Conservation (phyloP, 306 rosid genomes). For the Malus sieversii region DNA sequence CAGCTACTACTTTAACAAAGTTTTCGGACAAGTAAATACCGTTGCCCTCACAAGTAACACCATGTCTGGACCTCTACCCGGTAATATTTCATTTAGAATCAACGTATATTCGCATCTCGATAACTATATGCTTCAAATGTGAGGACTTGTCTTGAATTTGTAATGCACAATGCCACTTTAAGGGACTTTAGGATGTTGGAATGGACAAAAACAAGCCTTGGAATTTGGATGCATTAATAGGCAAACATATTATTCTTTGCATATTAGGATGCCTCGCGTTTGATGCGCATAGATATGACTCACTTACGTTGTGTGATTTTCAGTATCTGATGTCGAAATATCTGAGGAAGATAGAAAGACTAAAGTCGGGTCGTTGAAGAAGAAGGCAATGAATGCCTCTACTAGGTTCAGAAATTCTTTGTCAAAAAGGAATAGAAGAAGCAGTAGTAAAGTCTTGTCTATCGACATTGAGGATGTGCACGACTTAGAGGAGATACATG, state of each 20-base stretch:
- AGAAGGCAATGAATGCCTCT: constrained; percentile 62
- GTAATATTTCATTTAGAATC: constrained; percentile 3
- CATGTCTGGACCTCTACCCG: constrained; percentile 41
- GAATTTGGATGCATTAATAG: neutral
- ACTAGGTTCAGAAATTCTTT: constrained; percentile 53
- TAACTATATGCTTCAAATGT: neutral
- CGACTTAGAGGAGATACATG: constrained; percentile 59
- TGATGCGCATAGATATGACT: neutral
- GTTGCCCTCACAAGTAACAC: neutral
- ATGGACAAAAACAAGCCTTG: neutral
- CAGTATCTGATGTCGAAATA: constrained; percentile 22
- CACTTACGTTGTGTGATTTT: neutral
- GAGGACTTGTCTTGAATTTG: neutral
- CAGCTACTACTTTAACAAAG: neutral
- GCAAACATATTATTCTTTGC: neutral
- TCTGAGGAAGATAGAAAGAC: constrained; percentile 41
- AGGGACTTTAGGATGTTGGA: neutral
- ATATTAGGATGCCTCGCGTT: neutral
- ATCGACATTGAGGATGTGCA: constrained; percentile 74
- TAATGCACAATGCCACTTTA: neutral
- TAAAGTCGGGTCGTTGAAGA: constrained; percentile 41
- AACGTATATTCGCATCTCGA: neutral
- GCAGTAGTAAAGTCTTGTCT: constrained; percentile 77
- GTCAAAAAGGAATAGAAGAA: constrained; percentile 56
- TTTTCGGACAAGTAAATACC: neutral